Base-by-base conservation (phyloP, 2,329 filamentous ascomycete species). In the Cytospora paraplurivora region DNA sequence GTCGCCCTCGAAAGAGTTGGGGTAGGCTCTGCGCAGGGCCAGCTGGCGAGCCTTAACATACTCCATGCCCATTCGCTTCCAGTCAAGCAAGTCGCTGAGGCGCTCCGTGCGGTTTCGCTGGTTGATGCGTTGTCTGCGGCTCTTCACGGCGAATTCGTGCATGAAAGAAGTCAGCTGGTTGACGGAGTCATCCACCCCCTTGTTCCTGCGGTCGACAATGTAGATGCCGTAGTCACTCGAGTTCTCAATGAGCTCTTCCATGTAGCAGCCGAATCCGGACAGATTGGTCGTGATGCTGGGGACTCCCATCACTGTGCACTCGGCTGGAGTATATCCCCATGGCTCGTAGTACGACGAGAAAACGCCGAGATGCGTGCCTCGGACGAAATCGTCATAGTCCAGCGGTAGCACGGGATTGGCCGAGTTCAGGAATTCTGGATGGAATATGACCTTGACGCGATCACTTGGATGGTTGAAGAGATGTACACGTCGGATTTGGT, bases 1-100 rank as follows among this genome's bases (percentile, higher is more conserved):
- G 13, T 93, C 90, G 60, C 87, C 85, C 51, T 86, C 84, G 75
- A 97, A 99, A 3, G 92, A 94, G 59, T 84, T 83, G 56, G 95
- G 94, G 76, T 98, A 99, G 21, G 95, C 95, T 76, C 95, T 86
- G 71, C 95, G 85, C 67, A 99, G 82, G 32, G 95, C 95, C 72
- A 99, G 79, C 76, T 98, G 95, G 56, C 95, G 87, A 38, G 95
- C 95, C 82, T 98, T 99, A 79, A 97, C 92, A 74, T 99, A 99
- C 78, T 99, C 95, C 88, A 98, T 89, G 27, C 95, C 95, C 95
- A 99, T 99, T 56, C 95, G 86, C 85, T 98, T 98, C 95, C 95
- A 99, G 79, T 99, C 95, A 49, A 99, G 84, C 65, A 99, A 82
- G 75, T 99, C 95, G 72, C 93, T 96, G 61, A 99, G 81, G 55